Conservation (phyloP, 2,329 filamentous ascomycete genomes). For the Hypoxylon sp. region DNA sequence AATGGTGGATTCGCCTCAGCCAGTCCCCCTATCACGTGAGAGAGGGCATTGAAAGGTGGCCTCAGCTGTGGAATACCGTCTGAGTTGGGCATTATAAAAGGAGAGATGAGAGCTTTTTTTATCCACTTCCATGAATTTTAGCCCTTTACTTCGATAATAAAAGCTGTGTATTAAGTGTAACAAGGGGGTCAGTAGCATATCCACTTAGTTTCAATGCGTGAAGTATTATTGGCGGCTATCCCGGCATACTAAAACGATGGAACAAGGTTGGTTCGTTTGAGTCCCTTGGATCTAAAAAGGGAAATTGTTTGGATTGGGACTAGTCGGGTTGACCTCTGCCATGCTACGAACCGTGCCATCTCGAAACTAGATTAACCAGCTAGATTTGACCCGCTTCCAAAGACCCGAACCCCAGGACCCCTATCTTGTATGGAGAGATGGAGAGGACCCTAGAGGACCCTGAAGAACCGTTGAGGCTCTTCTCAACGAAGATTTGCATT, state of each 20-base stretch:
- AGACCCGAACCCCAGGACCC: slow-evolving; percentile 40
- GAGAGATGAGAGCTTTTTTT: background rate
- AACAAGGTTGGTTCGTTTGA: slow-evolving; percentile 34
- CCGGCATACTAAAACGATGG: slow-evolving; percentile 14
- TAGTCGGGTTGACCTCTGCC: slow-evolving; percentile 21
- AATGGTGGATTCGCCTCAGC: background rate
- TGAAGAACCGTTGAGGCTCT: slow-evolving; percentile 37
- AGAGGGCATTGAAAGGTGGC: background rate
- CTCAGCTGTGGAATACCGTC: background rate
- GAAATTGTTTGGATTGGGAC: slow-evolving; percentile 27
- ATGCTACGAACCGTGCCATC: slow-evolving; percentile 32
- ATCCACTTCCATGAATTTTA: slow-evolving; percentile 3
- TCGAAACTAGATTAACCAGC: slow-evolving; percentile 7
- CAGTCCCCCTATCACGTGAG: background rate
- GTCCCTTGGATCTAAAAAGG: slow-evolving; percentile 33
- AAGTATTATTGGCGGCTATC: slow-evolving; percentile 17
- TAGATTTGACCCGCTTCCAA: slow-evolving; percentile 34
- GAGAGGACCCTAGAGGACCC: slow-evolving; percentile 17
- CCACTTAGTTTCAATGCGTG: slow-evolving; percentile 14
- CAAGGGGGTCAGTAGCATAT: slow-evolving; percentile 12
- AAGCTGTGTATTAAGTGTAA: slow-evolving; percentile 27
- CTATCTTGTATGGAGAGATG: slow-evolving; percentile 19
- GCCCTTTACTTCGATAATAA: slow-evolving; percentile 26
- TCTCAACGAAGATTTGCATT: slow-evolving; percentile 42
- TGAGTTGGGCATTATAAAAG: slow-evolving; percentile 1